These are phyloP conservation scores for Potentilla sterilis DNA, from an alignment of 306 rosid genomes.

Conservation along the genomic window DNA sequence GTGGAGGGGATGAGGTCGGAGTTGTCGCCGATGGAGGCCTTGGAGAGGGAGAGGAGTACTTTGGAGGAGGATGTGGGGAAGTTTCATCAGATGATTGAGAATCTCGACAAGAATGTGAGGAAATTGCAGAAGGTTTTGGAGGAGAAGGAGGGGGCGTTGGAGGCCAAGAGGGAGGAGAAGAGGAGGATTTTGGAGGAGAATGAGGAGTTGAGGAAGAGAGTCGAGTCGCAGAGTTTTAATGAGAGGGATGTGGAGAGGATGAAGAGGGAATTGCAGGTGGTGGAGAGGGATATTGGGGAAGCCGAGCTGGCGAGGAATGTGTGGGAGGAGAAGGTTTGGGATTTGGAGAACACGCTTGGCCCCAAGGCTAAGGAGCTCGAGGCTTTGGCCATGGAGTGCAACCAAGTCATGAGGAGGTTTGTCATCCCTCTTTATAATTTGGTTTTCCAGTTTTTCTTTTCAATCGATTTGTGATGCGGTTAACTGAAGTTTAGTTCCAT, in stretches of 20 bases:
- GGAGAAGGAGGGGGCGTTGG: slow-evolving; percentile 62
- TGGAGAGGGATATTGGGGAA: slow-evolving; percentile 74
- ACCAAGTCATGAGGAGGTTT: slow-evolving; percentile 69
- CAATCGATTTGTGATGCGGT: background rate
- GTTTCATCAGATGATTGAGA: slow-evolving; percentile 61
- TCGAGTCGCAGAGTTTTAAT: slow-evolving; percentile 63
- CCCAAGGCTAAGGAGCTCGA: slow-evolving; percentile 68
- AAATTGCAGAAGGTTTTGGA: slow-evolving; percentile 44
- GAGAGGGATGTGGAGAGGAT: slow-evolving; percentile 85
- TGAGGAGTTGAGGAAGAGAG: slow-evolving; percentile 59
- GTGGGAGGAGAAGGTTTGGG: slow-evolving; percentile 89
- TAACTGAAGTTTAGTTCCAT: background rate
- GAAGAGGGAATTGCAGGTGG: slow-evolving; percentile 85
- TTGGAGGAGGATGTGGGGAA: slow-evolving; percentile 73
- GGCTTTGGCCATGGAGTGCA: slow-evolving; percentile 68
- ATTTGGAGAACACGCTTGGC: slow-evolving; percentile 41
- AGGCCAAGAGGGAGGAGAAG: slow-evolving; percentile 51
- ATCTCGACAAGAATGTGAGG: slow-evolving; percentile 34
- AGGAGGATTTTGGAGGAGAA: slow-evolving; percentile 57
- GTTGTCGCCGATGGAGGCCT: slow-evolving; percentile 52
- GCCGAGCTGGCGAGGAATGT: slow-evolving; percentile 60
- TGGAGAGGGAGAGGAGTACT: slow-evolving; percentile 54
- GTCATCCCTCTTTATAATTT: background rate
- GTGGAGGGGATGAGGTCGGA: slow-evolving; percentile 40
- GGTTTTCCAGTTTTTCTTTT: background rate